Evolutionary conservation across 306 rosid genomes (phyloP), one percentile per base, ranked within the genome.

Genomic region (Vigna mungo): DNA sequence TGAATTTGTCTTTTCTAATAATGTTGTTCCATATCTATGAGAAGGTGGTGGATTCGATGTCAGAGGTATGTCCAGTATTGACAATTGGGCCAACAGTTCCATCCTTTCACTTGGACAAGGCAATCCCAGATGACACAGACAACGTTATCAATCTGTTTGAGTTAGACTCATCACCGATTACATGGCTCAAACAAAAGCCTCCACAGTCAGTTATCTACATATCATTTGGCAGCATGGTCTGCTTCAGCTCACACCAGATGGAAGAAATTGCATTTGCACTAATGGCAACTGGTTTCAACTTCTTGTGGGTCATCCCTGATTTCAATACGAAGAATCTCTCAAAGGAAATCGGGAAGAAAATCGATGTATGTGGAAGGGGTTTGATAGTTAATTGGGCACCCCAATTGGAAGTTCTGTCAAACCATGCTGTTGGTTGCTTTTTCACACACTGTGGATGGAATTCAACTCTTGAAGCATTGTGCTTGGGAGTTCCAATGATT

Each of bases 61-160:
- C 90, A 76, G 84, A 89, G 82, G 11, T 82, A 58, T 84, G 75
- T 73, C 84, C 83, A 20, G 0, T 85, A 55, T 48, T 91, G 36
- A 84, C 92, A 16, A 82, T 91, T 48, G 97, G 94, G 15, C 92
- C 94, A 41, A 79, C 91, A 25, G 58, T 89, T 76, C 92, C 94
- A 67, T 85, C 84, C 7, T 7, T 63, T 12, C 68, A 88, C 85
- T 55, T 88, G 51, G 91, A 85, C 86, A 86, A 86, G 4, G 69
- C 61, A 48, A 36, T 80, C 16, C 32, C 79, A 76, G 71, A 86
- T 14, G 90, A 88, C 84, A 78, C 46, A n/a, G 85, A 80, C 0
- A 89, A 91, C 41, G 82, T 84, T 6, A 4, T 88, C 8, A 51
- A 74, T 48, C 87, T 91, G 39, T 86, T 84, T 34, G 7, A 47